Percentiles rank a stretch among this genome's conserved stretches.
Conservation (phyloP, 2,329 filamentous ascomycete genomes). For the Sarocladiaceae sp. region DNA sequence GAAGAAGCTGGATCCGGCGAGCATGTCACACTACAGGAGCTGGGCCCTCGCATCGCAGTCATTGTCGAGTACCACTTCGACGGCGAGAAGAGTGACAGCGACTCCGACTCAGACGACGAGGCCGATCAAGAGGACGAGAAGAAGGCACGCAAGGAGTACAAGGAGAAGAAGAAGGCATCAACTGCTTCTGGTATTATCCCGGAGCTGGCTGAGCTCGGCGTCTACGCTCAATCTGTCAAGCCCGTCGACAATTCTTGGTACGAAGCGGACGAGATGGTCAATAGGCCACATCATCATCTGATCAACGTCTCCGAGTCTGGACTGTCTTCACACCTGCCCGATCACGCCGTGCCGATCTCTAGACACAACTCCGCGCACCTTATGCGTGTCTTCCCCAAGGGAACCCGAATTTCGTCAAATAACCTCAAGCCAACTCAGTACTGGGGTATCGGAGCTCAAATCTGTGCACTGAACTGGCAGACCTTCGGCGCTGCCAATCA, state of each 20-base stretch:
- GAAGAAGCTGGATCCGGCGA: slow-evolving; percentile 48
- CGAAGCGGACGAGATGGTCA: slow-evolving; percentile 41
- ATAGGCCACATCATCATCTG: slow-evolving; percentile 60
- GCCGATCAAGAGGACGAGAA: slow-evolving; percentile 40
- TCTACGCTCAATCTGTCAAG: slow-evolving; percentile 68
- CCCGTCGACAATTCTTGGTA: slow-evolving; percentile 64
- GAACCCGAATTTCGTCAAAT: slow-evolving; percentile 61
- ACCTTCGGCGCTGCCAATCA: slow-evolving; percentile 63
- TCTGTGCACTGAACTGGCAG: slow-evolving; percentile 68
- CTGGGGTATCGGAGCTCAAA: slow-evolving; percentile 64
- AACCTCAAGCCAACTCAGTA: slow-evolving; percentile 61
- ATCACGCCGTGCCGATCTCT: slow-evolving; percentile 41
- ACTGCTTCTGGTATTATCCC: slow-evolving; percentile 52
- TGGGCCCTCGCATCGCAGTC: slow-evolving; percentile 60
- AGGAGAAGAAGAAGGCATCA: slow-evolving; percentile 40
- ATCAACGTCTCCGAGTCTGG: slow-evolving; percentile 67
- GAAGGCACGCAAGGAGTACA: slow-evolving; percentile 47
- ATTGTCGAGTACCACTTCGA: slow-evolving; percentile 65
- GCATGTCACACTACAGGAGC: slow-evolving; percentile 54
- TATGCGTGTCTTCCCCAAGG: slow-evolving; percentile 69
- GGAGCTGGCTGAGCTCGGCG: slow-evolving; percentile 60
- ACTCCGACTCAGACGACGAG: slow-evolving; percentile 32
- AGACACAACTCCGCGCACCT: slow-evolving; percentile 60
- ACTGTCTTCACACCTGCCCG: slow-evolving; percentile 46
- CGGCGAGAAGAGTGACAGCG: slow-evolving; percentile 36